Base-by-base conservation (phyloP, 371 early-diverging fungal genomes). In the Mucor saturninus region DNA sequence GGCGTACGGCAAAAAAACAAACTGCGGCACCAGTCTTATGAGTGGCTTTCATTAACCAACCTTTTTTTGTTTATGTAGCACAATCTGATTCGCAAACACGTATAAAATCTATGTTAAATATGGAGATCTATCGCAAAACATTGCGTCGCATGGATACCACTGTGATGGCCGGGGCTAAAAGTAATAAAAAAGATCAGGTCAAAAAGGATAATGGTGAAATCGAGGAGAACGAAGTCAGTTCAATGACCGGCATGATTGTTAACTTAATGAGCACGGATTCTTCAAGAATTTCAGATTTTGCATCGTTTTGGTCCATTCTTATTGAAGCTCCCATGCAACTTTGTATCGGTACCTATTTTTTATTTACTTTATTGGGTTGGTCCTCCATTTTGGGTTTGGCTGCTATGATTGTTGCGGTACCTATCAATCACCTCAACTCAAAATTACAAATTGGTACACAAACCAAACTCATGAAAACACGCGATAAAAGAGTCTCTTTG, bases 221-320 rank as follows among this genome's bases (percentile, higher is more conserved):
- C 13, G 53, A 59, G 4, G 21, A 42, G 13, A 42, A 42, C 6
- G 43, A 26, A 8, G 35, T 31, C 6, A 32, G 48, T 7, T 74
- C 84, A 14, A 72, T 74, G 4, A 73, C 82, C 1, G 96, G 96
- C n/a, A 85, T 83, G 28, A 83, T 96, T 50, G 89, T 91, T 64
- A 96, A 92, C 69, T 65, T 97, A 56, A 89, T 95, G 75, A 89
- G 94, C 13, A 89, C 95, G 3, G 97, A 97, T 65, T 68, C 89
- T 5, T 77, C 81, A 40, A 84, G 92, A 45, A 79, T 95, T 21
- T 73, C 85, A 9, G 80, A 83, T 15, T 77, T 85, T 28, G 60
- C 75, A 43, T 78, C 81, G 46, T 85, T 84, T 66, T 74, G 88
- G 74, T 76, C 81, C 61, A 63, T 76, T 1, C 58, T 83, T 9